Conservation (phyloP, 2,329 filamentous ascomycete species). For the Ceratocystis ficicola region DNA sequence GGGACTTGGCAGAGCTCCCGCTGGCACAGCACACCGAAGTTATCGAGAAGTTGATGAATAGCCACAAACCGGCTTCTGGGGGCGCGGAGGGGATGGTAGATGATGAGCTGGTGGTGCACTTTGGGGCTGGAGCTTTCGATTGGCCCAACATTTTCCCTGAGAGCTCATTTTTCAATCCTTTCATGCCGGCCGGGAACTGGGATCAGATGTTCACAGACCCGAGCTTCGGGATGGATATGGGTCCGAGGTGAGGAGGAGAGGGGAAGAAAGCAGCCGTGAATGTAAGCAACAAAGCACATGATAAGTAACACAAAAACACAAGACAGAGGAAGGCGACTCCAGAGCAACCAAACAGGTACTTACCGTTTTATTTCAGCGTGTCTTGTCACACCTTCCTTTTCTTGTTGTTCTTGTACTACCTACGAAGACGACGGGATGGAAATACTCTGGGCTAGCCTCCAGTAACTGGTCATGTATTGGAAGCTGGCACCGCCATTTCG, state of each 20-base stretch:
- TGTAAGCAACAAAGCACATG: background rate
- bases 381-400: background rate
- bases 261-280: background rate
- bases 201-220: constrained; percentile 24
- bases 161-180: constrained; percentile 20
- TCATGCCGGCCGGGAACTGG: constrained; percentile 16
- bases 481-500: background rate
- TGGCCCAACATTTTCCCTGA: constrained; percentile 21
- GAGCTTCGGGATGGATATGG: background rate
- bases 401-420: background rate
- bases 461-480: no score
- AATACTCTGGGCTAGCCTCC: no score
- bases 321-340: no score
- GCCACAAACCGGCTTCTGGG: constrained; percentile 12
- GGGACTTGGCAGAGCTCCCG: constrained; percentile 42
- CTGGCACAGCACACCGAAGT: constrained; percentile 37
- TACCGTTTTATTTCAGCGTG: constrained; percentile 1
- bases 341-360: background rate
- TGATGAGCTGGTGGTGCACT: constrained; percentile 12
- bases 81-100: background rate
- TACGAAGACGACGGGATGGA: no score
- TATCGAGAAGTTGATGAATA: constrained; percentile 33
- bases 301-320: no score
- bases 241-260: constrained; percentile 29
- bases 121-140: constrained; percentile 20